Conservation (phyloP, 73 alveolate species). For the Breviolum minutum region DNA sequence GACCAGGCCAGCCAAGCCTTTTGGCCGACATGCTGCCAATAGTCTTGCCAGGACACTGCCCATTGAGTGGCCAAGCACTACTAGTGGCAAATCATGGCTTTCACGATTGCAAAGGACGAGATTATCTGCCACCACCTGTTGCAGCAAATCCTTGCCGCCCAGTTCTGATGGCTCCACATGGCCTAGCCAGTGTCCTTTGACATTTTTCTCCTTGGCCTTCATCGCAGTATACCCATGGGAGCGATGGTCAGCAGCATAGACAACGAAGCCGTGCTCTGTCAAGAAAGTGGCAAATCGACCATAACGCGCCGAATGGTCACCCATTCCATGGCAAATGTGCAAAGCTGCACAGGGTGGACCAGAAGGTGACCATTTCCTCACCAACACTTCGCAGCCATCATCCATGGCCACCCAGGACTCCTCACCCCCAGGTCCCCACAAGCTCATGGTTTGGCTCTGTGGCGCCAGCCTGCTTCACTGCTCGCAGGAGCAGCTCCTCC, state of each 20-base stretch:
- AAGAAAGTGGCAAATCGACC: constrained; percentile 51
- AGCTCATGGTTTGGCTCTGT: background rate
- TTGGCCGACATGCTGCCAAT: constrained; percentile 13
- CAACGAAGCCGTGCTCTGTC: constrained; percentile 56
- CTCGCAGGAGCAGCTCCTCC: background rate
- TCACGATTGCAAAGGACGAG: constrained; percentile 41
- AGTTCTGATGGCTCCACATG: constrained; percentile 18
- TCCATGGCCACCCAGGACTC: constrained; percentile 90
- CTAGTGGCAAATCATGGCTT: constrained; percentile 33
- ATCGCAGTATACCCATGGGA: constrained; percentile 72
- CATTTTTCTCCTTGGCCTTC: constrained; percentile 39
- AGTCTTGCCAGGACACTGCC: constrained; percentile 61
- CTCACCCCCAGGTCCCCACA: constrained; percentile 83
- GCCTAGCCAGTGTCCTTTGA: constrained; percentile 31
- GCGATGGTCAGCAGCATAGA: constrained; percentile 62
- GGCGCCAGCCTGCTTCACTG: background rate
- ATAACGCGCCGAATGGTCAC: constrained; percentile 70
- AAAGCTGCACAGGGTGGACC: background rate
- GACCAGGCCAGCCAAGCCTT: constrained; percentile 20
- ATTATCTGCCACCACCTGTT: constrained; percentile 54
- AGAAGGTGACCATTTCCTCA: constrained; percentile 58
- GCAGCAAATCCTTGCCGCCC: constrained; percentile 71
- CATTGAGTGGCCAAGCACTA: constrained; percentile 66
- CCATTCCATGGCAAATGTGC: constrained; percentile 87
- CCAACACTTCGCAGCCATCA: constrained; percentile 76